These are phyloP conservation scores for Berberis thunbergii DNA, from an alignment of 164 flowering plant species.

Conservation along the genomic window DNA sequence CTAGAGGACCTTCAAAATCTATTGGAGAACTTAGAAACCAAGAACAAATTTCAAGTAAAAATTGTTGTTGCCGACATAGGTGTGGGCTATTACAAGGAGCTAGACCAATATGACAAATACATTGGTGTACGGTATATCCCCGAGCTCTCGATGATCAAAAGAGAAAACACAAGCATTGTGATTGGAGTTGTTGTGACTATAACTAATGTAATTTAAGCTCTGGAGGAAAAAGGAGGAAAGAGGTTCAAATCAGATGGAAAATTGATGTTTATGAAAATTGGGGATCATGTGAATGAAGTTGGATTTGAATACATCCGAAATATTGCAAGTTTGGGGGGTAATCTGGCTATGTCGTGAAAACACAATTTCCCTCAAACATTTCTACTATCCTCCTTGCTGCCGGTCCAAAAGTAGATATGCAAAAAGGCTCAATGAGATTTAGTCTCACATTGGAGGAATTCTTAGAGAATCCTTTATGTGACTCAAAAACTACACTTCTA, in stretches of 20 bases:
- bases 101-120: conserved; percentile 34
- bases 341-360: conserved; percentile 80
- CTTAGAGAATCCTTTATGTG: conserved; percentile 44
- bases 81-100: conserved; percentile 66
- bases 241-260: conserved; percentile 9
- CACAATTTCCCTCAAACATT: conserved; percentile 76
- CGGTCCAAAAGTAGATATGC: conserved; percentile 39
- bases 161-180: conserved; percentile 45
- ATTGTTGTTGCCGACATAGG: conserved; percentile 78
- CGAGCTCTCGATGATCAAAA: conserved; percentile 49
- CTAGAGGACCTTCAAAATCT: conserved; percentile 43
- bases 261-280: conserved; percentile 48
- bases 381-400: conserved; percentile 73
- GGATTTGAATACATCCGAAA: conserved; percentile 69
- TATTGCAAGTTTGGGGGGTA: conserved; percentile 85
- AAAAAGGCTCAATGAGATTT: conserved; percentile 22
- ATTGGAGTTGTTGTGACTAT: conserved; percentile 83
- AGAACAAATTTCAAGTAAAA: conserved; percentile 21
- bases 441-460: conserved; percentile 63
- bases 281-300: conserved; percentile 76
- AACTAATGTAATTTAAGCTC: conserved; percentile 46
- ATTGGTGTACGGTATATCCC: conserved; percentile 63
- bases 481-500: conserved; percentile 41
- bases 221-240: conserved; percentile 29
- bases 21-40: conserved; percentile 13